A percentile compares a stretch with the other conserved stretches of the same genome.
Evolutionary conservation across 202 grass and related monocot species (phyloP).

Genomic region (Eragrostis tef): DNA sequence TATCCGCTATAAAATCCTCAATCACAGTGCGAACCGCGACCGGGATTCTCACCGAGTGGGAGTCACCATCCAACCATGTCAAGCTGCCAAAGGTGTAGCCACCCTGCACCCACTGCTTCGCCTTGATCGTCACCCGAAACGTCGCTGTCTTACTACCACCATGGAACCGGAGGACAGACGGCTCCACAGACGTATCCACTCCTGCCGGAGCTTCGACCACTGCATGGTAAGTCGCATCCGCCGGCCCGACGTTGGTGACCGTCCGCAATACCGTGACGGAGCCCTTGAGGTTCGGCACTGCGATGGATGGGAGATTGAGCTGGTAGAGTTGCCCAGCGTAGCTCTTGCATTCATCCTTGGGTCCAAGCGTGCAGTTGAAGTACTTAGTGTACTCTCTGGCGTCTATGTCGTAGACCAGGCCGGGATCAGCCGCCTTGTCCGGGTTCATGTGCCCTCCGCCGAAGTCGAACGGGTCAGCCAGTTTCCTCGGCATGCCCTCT

Average conservation of each 20-base stretch:
- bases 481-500: slow-evolving; percentile 43
- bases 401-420: slow-evolving; percentile 59
- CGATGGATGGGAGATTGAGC: slow-evolving; percentile 52
- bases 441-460: slow-evolving; percentile 54
- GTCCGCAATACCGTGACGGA: slow-evolving; percentile 12
- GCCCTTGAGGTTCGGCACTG: slow-evolving; percentile 46
- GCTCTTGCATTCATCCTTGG: slow-evolving; percentile 8
- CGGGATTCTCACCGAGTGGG: slow-evolving; percentile 51
- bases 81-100: slow-evolving; percentile 64
- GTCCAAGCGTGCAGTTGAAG: slow-evolving; percentile 38
- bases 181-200: slow-evolving; percentile 42
- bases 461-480: slow-evolving; percentile 62
- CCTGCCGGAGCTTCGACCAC: slow-evolving; percentile 46
- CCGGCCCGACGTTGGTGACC: slow-evolving; percentile 50
- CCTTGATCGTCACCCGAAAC: slow-evolving; percentile 45
- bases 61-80: slow-evolving; percentile 44
- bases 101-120: slow-evolving; percentile 50
- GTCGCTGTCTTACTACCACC: neutral
- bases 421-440: slow-evolving; percentile 47
- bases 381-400: slow-evolving; percentile 45
- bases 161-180: slow-evolving; percentile 16
- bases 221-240: neutral
- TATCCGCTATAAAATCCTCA: slow-evolving; percentile 49
- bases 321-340: neutral
- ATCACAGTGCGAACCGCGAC: slow-evolving; percentile 51